Evolutionary conservation across 192 early-diverging fungal genomes (phyloP), one percentile per base, ranked within the genome.

Genomic region (Kappamyces sp.): DNA sequence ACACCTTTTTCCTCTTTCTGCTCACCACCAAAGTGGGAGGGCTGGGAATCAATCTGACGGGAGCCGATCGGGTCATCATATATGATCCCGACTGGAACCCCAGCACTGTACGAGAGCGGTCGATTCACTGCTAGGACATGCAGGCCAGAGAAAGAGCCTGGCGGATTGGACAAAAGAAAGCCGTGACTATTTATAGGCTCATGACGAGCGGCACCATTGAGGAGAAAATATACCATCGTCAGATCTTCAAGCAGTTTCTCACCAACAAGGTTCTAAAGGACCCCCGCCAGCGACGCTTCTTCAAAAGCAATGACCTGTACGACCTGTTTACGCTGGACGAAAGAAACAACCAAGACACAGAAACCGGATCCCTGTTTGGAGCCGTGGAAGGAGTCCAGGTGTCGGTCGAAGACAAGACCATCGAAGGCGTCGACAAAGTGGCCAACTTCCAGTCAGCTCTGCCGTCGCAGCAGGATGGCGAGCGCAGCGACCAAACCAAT

Each of bases 1-100:
- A 75, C 2, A 54, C 64, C 4, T 80, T 95, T 3, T 92, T 84
- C 68, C 72, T 97, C 9, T 99, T 99, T 59, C 68, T 99, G 58
- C 75, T 99, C n/a, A 99, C 96, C 0, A 99, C 96, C 46, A 91
- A 91, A 59, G 94, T 97, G 0, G 96, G 96, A 14, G 96, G 96
- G 1, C 72, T 99, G 5, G 96, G 96, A 2, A 82, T 96, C 45
- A 97, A 99, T 62, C 71, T 99, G 51, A 96, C 90, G 0, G 92
- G 93, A 0, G 96, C 96, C 0, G 81, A 97, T 63, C 84, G 96
- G 0, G 86, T 97, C 4, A 86, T 99, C 22, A 83, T 99, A 29
- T 99, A 79, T 68, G 94, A 96, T 75, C 96, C 96, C 2, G 96
- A 99, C 62, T 99, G 96, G 96, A 99, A 99, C 61, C 94, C 94